Base-by-base conservation (phyloP, 2,329 filamentous ascomycete species). In the Pseudocercospora ulei region DNA sequence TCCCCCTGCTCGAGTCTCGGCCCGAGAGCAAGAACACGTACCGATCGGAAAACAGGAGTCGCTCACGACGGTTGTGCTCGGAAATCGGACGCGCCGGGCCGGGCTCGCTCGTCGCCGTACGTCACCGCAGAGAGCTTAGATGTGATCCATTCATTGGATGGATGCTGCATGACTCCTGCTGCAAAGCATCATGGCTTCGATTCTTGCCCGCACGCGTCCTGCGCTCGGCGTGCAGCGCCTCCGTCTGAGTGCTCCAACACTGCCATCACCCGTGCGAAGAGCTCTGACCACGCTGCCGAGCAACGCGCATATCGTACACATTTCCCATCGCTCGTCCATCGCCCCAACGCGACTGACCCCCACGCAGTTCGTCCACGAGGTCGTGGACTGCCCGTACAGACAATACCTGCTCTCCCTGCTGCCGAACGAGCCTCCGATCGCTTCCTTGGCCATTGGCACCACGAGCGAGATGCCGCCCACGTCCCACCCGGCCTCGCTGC, bases 371-470 rank as follows among this genome's bases (percentile, higher is more conserved):
- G 61, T 70, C 11, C 70, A 71, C 53, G 59, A 64, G 16, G 60
- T 66, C 43, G 59, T 65, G n/a, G 38, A 43, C 17, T 19, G 48
- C 44, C 56, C 61, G 40, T 55, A 53, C 33, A 54, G 48, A 46
- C 60, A 55, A 23, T 64, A 69, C 39, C 56, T 75, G 41, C 65
- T 78, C 13, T 70, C 73, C n/a, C 65, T 76, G 35, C 64, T 78
- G 7, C 64, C 73, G 2, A 70, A 69, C 3, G 57, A 64, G 4
- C 73, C 75, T 1, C 68, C 72, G 5, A 72, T 64, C 12, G 56
- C 63, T 4, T 61, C 68, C 9, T 64, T 78, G 31, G 67, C 72
- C 12, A 67, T 78, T 39, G 75, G 74, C 44, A 65, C 67, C 11
- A 68, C 71, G 5, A 64, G 66, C 14, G 60, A 66, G 25, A 60